Evolutionary conservation across 2,329 filamentous ascomycete species (phyloP), one percentile per base, ranked within the genome.

Genomic region (Rhytidhysteron rufulum): DNA sequence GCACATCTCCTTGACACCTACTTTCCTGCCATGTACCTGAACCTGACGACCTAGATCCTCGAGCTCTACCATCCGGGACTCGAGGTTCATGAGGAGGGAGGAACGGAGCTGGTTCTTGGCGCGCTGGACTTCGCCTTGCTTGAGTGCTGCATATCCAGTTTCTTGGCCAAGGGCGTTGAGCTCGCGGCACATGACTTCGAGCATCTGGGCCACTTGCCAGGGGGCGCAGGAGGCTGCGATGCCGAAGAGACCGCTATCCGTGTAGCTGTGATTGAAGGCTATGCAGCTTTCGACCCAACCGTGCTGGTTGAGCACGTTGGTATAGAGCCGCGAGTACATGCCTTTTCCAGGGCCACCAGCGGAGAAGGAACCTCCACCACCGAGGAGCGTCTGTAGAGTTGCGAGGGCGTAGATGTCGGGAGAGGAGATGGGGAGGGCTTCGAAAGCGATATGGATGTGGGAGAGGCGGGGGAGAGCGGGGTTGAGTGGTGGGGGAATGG

Each of bases 241-340:
- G 50, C 93, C 93, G 59, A 98, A 98, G 31, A 98, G 79, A 4
- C 93, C 93, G 5, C 85, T 90, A 67, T 98, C 93, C 0, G 88
- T 93, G 76, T 98, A 98, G 34, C 86, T 88, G 74, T 97, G 90
- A 75, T 97, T 97, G 74, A 97, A 97, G 21, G 91, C 86, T 37
- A 95, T 78, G 70, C 93, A 97, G 45, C 83, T 90, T 70, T 98
- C 93, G 19, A 98, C 88, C 91, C 91, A 98, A 53, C 86, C 88
- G 70, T 95, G 84, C 69, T 97, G 90, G 73, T 98, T 98, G 37
- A 98, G 79, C 0, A 97, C 91, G 63, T 96, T 95, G 48, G 90
- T 97, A 75, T 96, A 98, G 7, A 98, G 80, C 10, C 93, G 85
- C 27, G 88, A 95, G 75, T 97, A 97, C 93, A 98, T 98, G 65